These are phyloP conservation scores for Russula ochroleuca DNA, from an alignment of 768 basidiomycete genomes.

Conservation along the genomic window DNA sequence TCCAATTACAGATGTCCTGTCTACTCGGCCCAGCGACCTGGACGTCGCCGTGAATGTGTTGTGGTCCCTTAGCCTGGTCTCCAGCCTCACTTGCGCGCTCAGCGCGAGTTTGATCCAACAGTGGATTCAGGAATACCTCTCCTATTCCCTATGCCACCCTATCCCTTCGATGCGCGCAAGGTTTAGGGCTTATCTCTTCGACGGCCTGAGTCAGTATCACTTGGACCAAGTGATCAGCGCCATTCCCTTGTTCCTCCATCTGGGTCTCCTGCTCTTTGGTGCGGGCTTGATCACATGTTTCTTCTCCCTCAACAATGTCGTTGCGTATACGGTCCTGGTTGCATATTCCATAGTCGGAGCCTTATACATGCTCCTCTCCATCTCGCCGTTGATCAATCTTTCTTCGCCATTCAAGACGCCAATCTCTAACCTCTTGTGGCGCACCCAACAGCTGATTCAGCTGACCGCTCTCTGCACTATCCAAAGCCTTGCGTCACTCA, in stretches of 20 bases:
- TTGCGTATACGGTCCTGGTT: slow-evolving; percentile 14
- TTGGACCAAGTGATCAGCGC: slow-evolving; percentile 8
- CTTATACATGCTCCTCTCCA: slow-evolving; percentile 14
- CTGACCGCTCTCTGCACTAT: background rate
- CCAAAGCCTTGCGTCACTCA: background rate
- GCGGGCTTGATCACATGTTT: slow-evolving; percentile 18
- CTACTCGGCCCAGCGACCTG: background rate
- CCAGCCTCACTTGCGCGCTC: slow-evolving; percentile 16
- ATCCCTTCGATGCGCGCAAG: slow-evolving; percentile 21
- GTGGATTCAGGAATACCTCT: slow-evolving; percentile 18
- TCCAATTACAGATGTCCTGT: background rate
- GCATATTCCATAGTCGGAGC: slow-evolving; percentile 1
- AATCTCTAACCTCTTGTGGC: slow-evolving; percentile 18
- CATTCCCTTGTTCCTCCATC: slow-evolving; percentile 22
- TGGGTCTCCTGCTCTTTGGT: slow-evolving; percentile 23
- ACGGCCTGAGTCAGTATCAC: slow-evolving; percentile 9
- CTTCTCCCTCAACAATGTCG: slow-evolving; percentile 16
- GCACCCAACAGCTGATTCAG: background rate
- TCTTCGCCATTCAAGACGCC: slow-evolving; percentile 26
- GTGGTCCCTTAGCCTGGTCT: slow-evolving; percentile 20
- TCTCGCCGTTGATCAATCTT: slow-evolving; percentile 13
- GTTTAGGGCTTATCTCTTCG: slow-evolving; percentile 21
- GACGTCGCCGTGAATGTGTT: slow-evolving; percentile 11
- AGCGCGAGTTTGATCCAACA: slow-evolving; percentile 13
- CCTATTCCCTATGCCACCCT: slow-evolving; percentile 7